A percentile compares a stretch with the other conserved stretches of the same genome.
These are phyloP conservation scores for Populus simonii DNA, from an alignment of 345 rosid species.

Conservation along the genomic window DNA sequence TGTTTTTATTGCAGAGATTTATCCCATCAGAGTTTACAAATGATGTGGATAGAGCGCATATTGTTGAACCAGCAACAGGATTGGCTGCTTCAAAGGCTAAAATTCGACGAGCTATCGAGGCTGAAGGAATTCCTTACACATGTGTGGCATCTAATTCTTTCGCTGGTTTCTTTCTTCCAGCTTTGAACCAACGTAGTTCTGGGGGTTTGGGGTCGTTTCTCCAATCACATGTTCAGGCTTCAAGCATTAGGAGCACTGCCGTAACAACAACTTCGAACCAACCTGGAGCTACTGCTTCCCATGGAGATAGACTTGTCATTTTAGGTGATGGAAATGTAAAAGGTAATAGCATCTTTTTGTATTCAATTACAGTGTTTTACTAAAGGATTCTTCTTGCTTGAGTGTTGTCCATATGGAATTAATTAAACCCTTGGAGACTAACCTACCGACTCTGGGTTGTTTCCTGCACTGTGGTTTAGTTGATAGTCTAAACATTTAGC, in stretches of 20 bases:
- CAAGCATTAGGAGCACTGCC: no score
- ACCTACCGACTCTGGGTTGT: no score
- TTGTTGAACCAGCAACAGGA: conserved; percentile 56
- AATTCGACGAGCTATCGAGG: conserved; percentile 52
- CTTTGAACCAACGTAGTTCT: conserved; percentile 5
- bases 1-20: conserved; percentile 40
- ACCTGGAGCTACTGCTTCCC: conserved; percentile 50
- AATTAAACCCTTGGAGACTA: no score
- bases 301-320: conserved; percentile 52
- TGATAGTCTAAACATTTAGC: no score
- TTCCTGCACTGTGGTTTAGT: no score
- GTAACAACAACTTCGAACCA: conserved; percentile 19
- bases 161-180: conserved; percentile 48
- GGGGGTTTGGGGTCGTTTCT: no score
- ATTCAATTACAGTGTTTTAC: no score
- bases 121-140: conserved; percentile 55
- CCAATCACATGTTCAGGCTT: no score
- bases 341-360: conserved; percentile 25
- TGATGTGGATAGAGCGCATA: conserved; percentile 47
- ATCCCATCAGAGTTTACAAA: conserved; percentile 66
- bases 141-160: conserved; percentile 41
- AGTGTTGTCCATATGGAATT: no score
- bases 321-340: conserved; percentile 55
- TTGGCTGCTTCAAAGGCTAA: conserved; percentile 37
- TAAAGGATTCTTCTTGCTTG: no score